Base-by-base conservation (phyloP, 1,284 basidiomycete genomes). In the Cutaneotrichosporon cutaneum region DNA sequence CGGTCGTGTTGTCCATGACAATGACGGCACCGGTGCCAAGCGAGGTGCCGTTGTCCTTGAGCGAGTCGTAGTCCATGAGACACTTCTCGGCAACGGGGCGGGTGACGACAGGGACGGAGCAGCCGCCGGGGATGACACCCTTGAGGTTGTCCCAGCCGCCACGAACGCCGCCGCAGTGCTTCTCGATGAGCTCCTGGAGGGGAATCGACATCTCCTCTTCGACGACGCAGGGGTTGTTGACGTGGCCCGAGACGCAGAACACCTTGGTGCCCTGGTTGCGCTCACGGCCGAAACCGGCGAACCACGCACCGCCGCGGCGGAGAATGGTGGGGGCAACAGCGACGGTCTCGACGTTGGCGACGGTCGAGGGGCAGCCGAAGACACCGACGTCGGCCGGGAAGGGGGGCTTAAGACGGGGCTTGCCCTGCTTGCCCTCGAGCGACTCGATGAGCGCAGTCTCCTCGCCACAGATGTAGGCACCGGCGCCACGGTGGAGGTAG, bases 171-270 rank as follows among this genome's bases (percentile, higher is more conserved):
- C 94, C 95, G 74, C 94, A 96, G 80, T 99, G 94, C 81, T 92
- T 94, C 81, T 99, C 95, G 65, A 99, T 82, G 62, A 99, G 84
- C 64, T 98, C 94, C 81, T 89, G 88, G 60, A 98, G 81, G 18
- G 94, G 93, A 62, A 99, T 98, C 67, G 90, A 91, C 95, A 98
- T 98, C 83, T 98, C 95, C 81, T 99, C 96, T 82, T 98, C 95
- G 44, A 98, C 87, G 42, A 98, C 94, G 78, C 92, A 97, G 3
- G 96, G 95, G 81, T 93, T 95, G 83, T 98, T 98, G 73, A 99
- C 95, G 74, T 98, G 95, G 1, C 95, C 95, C 53, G 89, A 92
- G 74, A 98, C 90, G 80, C 95, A 94, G 82, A 88, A 98, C 27
- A 99, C 81, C 82, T 99, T 99, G 52, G 94, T 97, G 21, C 95